Evolutionary conservation across 257 asterid genomes (phyloP), one percentile per base, ranked within the genome.

Genomic region (Solanum chaucha): DNA sequence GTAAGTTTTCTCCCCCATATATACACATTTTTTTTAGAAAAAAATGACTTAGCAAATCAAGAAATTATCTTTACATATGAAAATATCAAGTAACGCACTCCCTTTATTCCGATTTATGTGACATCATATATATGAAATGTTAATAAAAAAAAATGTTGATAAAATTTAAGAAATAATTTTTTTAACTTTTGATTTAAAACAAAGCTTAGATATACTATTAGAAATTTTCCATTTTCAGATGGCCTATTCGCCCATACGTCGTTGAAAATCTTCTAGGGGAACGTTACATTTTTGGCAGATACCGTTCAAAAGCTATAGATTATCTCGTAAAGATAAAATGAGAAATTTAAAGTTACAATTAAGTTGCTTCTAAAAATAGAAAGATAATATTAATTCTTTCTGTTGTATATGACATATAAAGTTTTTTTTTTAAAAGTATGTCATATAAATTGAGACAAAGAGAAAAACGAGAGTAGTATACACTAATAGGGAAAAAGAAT

Each of bases 1-100:
- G 99, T 97, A 90, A 87, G 89, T 51, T 65, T 46, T 22, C 15
- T 73, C 32, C 24, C 11, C 28, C 41, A 5, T 15, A 1, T 46
- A 7, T 24, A 64, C 6, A 68, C n/a, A 1, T 8, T 10, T 10
- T 8, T 5, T 6, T 0, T 0, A 2, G 20, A 8, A 59, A 12
- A 51, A 26, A 24, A 6, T 10, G n/a, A 15, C 38, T 38, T 4
- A 10, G 20, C 32, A 41, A 38, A 11, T 75, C 34, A 22, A 75
- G 83, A 74, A 20, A 10, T 51, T 35, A 73, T 19, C 30, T 20
- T 73, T 40, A 13, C 24, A n/a, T 30, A 22, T 12, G 59, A 40
- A 40, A 40, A n/a, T 22, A 6, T 40, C 15, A 74, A 38, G 55
- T 19, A 36, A 20, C 3, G 2, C 6, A 15, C 32, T 32, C 11